These are phyloP conservation scores for Saprolegnia parasitica DNA, from an alignment of 352 stramenopile species.

Conservation along the genomic window DNA sequence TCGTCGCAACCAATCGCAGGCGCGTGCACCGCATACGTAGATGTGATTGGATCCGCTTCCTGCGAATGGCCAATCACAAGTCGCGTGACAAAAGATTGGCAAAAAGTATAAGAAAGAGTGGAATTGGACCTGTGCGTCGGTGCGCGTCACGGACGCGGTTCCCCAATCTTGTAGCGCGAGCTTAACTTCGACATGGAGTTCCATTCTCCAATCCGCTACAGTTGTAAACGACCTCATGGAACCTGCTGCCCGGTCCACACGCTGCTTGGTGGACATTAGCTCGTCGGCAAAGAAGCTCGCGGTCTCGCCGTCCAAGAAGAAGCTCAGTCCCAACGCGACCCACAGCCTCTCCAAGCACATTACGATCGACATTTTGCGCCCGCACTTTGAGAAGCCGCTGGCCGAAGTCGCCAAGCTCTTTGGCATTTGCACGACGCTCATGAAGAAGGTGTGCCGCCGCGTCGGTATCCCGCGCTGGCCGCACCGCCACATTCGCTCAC, in stretches of 20 bases:
- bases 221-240: conserved; percentile 7
- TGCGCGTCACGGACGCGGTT: conserved; percentile 3
- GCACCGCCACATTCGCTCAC: conserved; percentile 79
- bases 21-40: neutral
- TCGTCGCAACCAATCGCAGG: conserved; percentile 1
- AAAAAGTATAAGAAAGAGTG: neutral
- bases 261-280: neutral
- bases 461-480: conserved; percentile 77
- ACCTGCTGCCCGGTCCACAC: neutral
- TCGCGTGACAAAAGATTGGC: neutral
- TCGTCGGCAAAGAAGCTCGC: neutral
- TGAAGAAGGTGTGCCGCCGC: conserved; percentile 84
- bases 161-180: neutral
- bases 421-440: conserved; percentile 76
- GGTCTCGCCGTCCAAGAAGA: conserved; percentile 23
- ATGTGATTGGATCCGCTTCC: neutral
- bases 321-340: conserved; percentile 24
- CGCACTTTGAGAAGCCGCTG: conserved; percentile 80
- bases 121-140: conserved; percentile 5
- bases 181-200: conserved; percentile 15
- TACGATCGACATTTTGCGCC: conserved; percentile 73
- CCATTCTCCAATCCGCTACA: conserved; percentile 11
- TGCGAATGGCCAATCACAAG: neutral
- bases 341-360: conserved; percentile 38
- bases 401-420: conserved; percentile 69